Evolutionary conservation across 2,329 filamentous ascomycete genomes (phyloP).

Genomic region (Daldinia sp.): DNA sequence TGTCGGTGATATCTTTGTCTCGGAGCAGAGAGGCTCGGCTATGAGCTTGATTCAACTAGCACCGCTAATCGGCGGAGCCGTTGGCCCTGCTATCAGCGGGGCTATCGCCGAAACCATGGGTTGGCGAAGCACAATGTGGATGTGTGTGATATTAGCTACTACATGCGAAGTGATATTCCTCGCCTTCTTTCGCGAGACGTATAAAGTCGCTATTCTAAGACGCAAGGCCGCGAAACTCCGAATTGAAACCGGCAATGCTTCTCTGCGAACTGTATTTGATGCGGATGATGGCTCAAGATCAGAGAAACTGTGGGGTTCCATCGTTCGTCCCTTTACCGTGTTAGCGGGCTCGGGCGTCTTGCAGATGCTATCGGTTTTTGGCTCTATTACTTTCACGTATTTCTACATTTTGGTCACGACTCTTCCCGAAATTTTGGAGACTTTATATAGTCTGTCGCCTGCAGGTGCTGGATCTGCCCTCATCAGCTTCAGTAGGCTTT

Average conservation of each 20-base stretch:
- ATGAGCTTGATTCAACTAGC: constrained; percentile 70
- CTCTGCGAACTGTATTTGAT: constrained; percentile 52
- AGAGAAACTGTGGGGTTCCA: constrained; percentile 55
- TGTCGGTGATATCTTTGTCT: constrained; percentile 71
- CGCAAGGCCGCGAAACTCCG: constrained; percentile 55
- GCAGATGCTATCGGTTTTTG: constrained; percentile 60
- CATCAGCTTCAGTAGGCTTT: constrained; percentile 63
- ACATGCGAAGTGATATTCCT: constrained; percentile 65
- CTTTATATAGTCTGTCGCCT: constrained; percentile 63
- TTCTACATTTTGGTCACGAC: constrained; percentile 68
- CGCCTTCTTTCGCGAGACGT: constrained; percentile 69
- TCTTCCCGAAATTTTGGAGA: constrained; percentile 63
- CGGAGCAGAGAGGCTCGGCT: constrained; percentile 68
- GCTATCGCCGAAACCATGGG: constrained; percentile 66
- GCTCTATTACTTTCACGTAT: constrained; percentile 61
- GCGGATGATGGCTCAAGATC: constrained; percentile 42
- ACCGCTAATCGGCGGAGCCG: constrained; percentile 67
- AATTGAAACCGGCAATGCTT: constrained; percentile 49
- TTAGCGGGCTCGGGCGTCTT: constrained; percentile 65
- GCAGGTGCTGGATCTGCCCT: constrained; percentile 66
- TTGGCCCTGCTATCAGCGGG: constrained; percentile 68
- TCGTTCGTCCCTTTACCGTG: constrained; percentile 61
- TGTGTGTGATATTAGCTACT: constrained; percentile 61
- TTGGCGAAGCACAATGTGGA: constrained; percentile 67
- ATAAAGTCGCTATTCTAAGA: constrained; percentile 67